These are phyloP conservation scores for Panicum miliaceum DNA, from an alignment of 176 grass and related monocot species.

Conservation along the genomic window DNA sequence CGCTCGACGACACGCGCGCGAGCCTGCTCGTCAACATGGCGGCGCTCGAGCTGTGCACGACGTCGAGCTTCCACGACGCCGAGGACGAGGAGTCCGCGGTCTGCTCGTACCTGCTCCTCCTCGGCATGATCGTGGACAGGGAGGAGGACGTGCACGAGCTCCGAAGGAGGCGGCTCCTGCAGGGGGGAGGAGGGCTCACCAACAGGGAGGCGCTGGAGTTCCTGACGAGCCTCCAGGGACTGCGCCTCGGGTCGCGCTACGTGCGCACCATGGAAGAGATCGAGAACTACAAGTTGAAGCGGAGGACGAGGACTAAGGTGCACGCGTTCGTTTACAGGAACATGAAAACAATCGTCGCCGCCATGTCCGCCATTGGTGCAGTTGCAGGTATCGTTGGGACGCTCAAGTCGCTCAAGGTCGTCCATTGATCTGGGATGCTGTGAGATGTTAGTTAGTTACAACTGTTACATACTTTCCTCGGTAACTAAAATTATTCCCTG, in stretches of 20 bases:
- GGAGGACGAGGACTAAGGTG: not conserved
- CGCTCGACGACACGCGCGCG: not conserved
- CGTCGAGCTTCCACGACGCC: not conserved
- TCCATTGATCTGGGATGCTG: not conserved
- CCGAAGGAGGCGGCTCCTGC: not conserved
- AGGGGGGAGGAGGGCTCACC: constrained; percentile 13
- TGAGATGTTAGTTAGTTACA: too few species aligned
- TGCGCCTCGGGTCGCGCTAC: not conserved
- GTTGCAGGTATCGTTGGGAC: not conserved
- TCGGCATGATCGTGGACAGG: constrained; percentile 12
- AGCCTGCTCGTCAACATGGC: constrained; percentile 18
- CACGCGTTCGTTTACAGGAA: constrained; percentile 14
- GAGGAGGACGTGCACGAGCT: constrained; percentile 34
- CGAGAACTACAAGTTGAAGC: not conserved
- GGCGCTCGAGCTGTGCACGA: not conserved
- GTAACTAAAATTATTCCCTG: too few species aligned
- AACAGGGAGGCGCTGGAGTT: not conserved
- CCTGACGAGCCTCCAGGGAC: not conserved
- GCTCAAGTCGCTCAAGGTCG: constrained; percentile 1
- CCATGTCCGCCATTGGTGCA: not conserved
- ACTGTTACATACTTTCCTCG: too few species aligned
- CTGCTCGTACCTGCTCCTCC: not conserved
- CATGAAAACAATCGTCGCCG: not conserved
- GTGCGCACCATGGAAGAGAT: not conserved
- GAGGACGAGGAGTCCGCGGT: not conserved